Evolutionary conservation across 1,284 basidiomycete species (phyloP), one percentile per base, ranked within the genome.

Genomic region (Apiotrichum veenhuisii): DNA sequence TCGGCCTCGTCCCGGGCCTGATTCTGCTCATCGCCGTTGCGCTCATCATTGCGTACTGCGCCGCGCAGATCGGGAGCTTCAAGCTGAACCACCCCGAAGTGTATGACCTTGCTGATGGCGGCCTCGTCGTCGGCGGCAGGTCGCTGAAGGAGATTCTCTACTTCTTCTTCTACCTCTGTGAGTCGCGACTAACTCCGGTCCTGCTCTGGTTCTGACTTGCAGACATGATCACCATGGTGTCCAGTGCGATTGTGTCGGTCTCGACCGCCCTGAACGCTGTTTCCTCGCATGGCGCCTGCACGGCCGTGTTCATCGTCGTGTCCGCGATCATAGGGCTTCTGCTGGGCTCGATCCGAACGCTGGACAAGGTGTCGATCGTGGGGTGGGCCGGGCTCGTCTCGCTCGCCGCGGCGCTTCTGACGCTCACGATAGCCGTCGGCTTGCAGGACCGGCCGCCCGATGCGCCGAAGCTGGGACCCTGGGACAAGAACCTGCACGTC

Each of bases 231-330:
- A 42, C n/a, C n/a, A n/a, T 61, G 30, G 54, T 59, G 12, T 61
- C 64, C 15, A 65, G 65, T 0, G 40, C 26, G 20, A 57, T 41
- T 46, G 57, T 70, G 55, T 55, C 78, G 40, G 65, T 77, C 34
- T 71, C 76, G 1, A 72, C 74, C 47, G 76, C 77, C 0, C 61
- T 79, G 48, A 71, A 71, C 59, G 66, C 66, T 23, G 50, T 71
- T 26, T 61, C 65, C 1, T 22, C 50, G 3, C 69, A 71, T 50
- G 68, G 55, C 2, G 63, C 65, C 10, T 71, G 69, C 53, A 71
- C 69, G 3, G 65, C 62, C 37, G 62, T 66, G 15, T 69, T 70
- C n/a, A 62, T 68, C 20, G 63, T 57, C 38, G 64, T 68, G 22
- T 44, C 64, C 14, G 50, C 64, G 14, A 52, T 71, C 51, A 41